Evolutionary conservation across 495 filamentous ascomycete species (phyloP).

Genomic region (Hamigera avellanea): DNA sequence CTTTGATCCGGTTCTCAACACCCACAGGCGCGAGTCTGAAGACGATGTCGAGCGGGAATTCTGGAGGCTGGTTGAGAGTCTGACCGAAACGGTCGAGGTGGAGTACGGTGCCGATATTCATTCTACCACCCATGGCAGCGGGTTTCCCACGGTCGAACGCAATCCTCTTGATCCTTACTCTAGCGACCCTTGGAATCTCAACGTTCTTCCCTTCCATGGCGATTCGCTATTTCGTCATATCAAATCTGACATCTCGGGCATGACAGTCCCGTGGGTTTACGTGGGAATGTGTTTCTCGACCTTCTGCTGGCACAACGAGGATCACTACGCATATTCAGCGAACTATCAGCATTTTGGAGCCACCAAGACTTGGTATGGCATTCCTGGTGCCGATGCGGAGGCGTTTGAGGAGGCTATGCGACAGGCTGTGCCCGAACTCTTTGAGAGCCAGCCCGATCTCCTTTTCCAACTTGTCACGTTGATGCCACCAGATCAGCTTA

Average conservation of each 20-base stretch:
- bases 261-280: constrained; percentile 99
- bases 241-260: constrained; percentile 97
- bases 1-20: constrained; percentile 74
- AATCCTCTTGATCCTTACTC: constrained; percentile 79
- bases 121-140: constrained; percentile 94
- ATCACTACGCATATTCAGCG: constrained; percentile 94
- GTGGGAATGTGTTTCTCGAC: constrained; percentile 99
- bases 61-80: constrained; percentile 84
- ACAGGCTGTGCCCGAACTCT: constrained; percentile 88
- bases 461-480: constrained; percentile 95
- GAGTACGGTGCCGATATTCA: constrained; percentile 99
- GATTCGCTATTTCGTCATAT: constrained; percentile 95
- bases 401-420: constrained; percentile 94
- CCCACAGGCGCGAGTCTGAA: constrained; percentile 69
- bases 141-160: constrained; percentile 91
- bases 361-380: constrained; percentile 99
- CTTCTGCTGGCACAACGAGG: constrained; percentile 99
- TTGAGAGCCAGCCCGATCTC: constrained; percentile 93
- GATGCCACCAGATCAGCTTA: constrained; percentile 85
- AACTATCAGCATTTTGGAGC: constrained; percentile 99
- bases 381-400: constrained; percentile 84
- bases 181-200: constrained; percentile 91
- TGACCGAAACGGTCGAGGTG: constrained; percentile 92
- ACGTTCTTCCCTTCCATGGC: constrained; percentile 78
- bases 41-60: constrained; percentile 97